Evolutionary conservation across 805 yeast species (phyloP), one percentile per base, ranked within the genome.

Genomic region (Wickerhamiella cacticola): DNA sequence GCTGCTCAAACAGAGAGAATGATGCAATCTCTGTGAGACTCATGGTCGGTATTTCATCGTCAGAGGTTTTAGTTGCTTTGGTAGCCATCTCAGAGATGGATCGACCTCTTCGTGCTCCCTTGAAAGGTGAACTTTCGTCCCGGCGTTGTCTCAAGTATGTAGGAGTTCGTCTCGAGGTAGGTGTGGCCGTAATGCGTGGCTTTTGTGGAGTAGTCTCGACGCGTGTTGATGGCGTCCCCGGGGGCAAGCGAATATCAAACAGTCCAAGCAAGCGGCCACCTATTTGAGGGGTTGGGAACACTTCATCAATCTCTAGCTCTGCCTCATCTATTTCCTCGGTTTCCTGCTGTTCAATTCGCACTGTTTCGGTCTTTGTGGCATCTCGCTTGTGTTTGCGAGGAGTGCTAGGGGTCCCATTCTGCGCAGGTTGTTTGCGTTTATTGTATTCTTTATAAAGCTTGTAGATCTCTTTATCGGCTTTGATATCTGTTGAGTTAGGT

Each of bases 241-340:
- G 36, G 5, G 67, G 65, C 10, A 61, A 38, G 15, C 52, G 55
- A 53, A 78, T 67, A 52, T 84, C 94, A 58, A 85, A 80, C 3
- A 85, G 68, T 15, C 92, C 78, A 28, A 82, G 60, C 0, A 83
- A 82, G 47, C 80, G 73, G 0, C 95, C 95, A 52, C 79, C 71
- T 8, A 84, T 71, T 55, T 85, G 95, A 0, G 95, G 95, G 0
- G 95, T 85, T 0, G 95, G 95, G 0, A 94, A 94, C 10, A 84
- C 59, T 51, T 77, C 82, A 0, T 39, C 24, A 10, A 39, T 21
- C 23, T 22, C 29, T 10, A 18, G 16, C n/a, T 19, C 41, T 7
- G 41, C 16, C 16, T 21, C 8, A 26, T 26, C 29, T 26, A 26
- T 12, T 26, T 26, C 41, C 16, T 36, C 41, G n/a, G 25, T 25